phyloP scores from a whole-genome alignment of 2,329 filamentous ascomycete genomes.

The Colletotrichum lindemuthianum region DNA sequence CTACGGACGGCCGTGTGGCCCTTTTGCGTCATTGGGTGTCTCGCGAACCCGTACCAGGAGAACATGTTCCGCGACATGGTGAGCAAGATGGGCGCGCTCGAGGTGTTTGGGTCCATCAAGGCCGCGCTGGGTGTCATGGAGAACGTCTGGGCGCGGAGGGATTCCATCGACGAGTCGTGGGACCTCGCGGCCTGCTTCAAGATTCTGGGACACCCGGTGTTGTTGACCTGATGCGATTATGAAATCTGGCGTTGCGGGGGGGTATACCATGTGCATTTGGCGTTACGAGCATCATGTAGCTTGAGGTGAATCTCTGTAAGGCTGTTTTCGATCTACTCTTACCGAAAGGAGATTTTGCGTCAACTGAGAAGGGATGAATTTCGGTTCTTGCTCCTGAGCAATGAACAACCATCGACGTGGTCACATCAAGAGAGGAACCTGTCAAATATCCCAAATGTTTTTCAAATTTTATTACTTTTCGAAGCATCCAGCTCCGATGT shows the following conservation, averaged over 20 bases:
- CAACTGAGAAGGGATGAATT: too few species aligned
- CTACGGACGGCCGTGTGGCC: slow-evolving; percentile 54
- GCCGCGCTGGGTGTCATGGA: slow-evolving; percentile 57
- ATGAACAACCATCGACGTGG: too few species aligned
- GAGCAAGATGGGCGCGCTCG: slow-evolving; percentile 51
- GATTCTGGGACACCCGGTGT: slow-evolving; percentile 50
- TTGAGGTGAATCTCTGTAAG: too few species aligned
- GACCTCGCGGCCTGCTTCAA: slow-evolving; percentile 56
- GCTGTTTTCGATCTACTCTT: too few species aligned
- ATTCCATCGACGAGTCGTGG: slow-evolving; percentile 54
- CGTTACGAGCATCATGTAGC: not conserved
- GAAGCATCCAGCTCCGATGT: slow-evolving; percentile 7
- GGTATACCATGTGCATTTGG: not conserved
- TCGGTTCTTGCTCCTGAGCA: too few species aligned
- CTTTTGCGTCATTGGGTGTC: slow-evolving; percentile 53
- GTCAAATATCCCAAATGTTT: not conserved
- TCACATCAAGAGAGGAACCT: too few species aligned
- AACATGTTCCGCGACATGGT: slow-evolving; percentile 54
- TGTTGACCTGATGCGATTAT: slow-evolving; percentile 45
- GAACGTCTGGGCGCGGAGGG: slow-evolving; percentile 54
- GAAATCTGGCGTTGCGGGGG: not conserved
- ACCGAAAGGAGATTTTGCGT: too few species aligned
- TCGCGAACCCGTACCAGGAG: slow-evolving; percentile 52
- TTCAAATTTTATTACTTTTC: slow-evolving; percentile 9
- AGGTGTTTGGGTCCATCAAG: slow-evolving; percentile 56